Percentiles rank a stretch among this genome's conserved stretches.
phyloP scores from a whole-genome alignment of 139 green algal species.

The Nannochloris sp. region DNA sequence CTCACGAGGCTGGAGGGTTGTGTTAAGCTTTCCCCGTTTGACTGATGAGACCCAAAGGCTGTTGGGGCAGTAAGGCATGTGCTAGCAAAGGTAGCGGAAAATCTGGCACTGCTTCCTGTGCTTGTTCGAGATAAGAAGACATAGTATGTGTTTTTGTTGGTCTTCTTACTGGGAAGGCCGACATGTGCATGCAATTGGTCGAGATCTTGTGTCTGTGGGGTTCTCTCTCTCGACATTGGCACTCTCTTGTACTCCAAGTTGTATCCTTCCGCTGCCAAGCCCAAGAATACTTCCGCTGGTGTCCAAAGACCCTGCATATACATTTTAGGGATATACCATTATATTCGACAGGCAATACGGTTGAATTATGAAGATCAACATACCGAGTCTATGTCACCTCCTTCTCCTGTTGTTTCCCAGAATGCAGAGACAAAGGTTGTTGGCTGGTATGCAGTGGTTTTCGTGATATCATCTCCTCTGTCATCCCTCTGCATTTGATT shows the following conservation, averaged over 20 bases:
- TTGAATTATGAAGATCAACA: neutral
- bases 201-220: constrained; percentile 63
- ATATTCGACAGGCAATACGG: neutral
- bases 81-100: constrained; percentile 38
- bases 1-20: too few species aligned
- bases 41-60: constrained; percentile 26
- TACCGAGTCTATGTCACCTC: constrained; percentile 27
- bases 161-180: constrained; percentile 11
- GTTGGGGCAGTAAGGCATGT: neutral
- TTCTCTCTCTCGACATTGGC: constrained; percentile 78
- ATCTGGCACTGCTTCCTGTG: constrained; percentile 56
- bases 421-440: constrained; percentile 27
- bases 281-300: constrained; percentile 39
- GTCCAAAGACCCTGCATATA: constrained; percentile 23
- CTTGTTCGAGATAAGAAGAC: constrained; percentile 64
- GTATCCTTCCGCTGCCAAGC: constrained; percentile 53
- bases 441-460: constrained; percentile 29
- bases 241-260: constrained; percentile 60
- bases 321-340: neutral
- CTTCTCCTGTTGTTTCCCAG: constrained; percentile 33
- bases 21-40: neutral
- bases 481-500: neutral
- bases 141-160: constrained; percentile 33
- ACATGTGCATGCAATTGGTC: constrained; percentile 54
- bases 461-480: constrained; percentile 36